Conservation (phyloP, 345 rosid species). For the Pistacia vera region DNA sequence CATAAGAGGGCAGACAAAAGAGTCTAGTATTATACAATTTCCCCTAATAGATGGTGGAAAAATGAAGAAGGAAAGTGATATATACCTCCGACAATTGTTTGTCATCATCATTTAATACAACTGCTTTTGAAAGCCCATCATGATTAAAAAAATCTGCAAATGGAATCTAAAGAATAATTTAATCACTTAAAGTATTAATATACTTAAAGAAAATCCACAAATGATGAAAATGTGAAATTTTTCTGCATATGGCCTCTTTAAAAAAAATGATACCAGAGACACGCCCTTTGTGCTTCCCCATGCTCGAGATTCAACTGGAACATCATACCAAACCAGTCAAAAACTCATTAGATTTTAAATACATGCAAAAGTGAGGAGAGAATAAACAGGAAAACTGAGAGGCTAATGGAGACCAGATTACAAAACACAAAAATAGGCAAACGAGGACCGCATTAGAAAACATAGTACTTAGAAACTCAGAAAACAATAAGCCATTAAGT, state of each 20-base stretch:
- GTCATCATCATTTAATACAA: constrained; percentile 62
- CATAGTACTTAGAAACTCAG: background rate
- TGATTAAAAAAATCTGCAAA: constrained; percentile 95
- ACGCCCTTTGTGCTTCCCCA: constrained; percentile 72
- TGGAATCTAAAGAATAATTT: constrained; percentile 64
- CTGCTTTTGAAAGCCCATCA: constrained; percentile 66
- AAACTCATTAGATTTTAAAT: background rate
- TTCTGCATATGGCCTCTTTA: background rate
- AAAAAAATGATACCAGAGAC: constrained; percentile 62
- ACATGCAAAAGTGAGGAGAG: background rate
- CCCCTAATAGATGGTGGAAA: background rate
- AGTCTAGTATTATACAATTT: background rate
- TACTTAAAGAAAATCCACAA: background rate
- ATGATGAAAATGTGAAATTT: constrained; percentile 10
- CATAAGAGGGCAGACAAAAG: background rate
- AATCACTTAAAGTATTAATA: constrained; percentile 19
- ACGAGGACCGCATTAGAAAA: background rate
- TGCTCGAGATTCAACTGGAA: constrained; percentile 87
- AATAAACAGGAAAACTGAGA: too few relatives aligned
- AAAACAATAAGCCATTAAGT: background rate
- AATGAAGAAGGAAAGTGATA: constrained; percentile 13
- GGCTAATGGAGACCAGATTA: background rate
- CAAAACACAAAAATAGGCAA: background rate
- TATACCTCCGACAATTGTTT: constrained; percentile 69
- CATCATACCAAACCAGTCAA: constrained; percentile 28